These are phyloP conservation scores for Lolium perenne DNA, from an alignment of 176 grass and related monocot genomes.

Conservation along the genomic window DNA sequence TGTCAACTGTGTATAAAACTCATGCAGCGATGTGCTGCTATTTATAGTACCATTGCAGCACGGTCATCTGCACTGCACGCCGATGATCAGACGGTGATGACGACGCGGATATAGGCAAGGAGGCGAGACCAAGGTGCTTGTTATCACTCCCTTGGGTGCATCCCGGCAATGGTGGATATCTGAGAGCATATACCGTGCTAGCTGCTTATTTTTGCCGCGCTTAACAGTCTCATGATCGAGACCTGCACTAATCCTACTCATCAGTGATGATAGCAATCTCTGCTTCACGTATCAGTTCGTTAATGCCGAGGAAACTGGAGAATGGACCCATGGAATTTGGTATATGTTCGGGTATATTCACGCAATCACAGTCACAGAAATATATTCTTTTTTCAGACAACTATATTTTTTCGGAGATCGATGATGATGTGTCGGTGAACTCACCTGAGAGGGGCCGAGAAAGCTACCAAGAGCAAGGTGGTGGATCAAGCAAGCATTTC, in stretches of 20 bases:
- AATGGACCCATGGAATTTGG: neutral
- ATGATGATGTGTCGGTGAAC: too few relatives aligned
- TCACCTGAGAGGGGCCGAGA: neutral
- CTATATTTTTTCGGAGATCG: neutral
- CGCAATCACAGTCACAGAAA: neutral
- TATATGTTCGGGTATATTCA: constrained; percentile 41
- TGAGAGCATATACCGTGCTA: constrained; percentile 45
- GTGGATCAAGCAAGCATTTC: too few relatives aligned
- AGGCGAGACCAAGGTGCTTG: neutral
- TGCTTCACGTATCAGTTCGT: too few relatives aligned
- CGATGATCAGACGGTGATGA: neutral
- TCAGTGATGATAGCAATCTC: neutral
- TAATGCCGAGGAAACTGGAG: constrained; percentile 25
- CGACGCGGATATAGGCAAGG: neutral
- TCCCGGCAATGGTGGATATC: constrained; percentile 37
- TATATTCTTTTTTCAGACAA: neutral
- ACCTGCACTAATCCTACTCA: neutral
- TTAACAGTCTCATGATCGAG: neutral
- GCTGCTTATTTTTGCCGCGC: constrained; percentile 12
- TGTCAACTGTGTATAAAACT: neutral
- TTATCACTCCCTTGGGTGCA: constrained; percentile 37
- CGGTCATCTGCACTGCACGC: too few relatives aligned
- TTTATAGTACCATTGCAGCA: constrained; percentile 4
- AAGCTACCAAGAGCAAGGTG: too few relatives aligned
- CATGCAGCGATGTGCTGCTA: neutral